These are phyloP conservation scores for Cercophora newfieldiana DNA, from an alignment of 495 filamentous ascomycete genomes.

Conservation along the genomic window DNA sequence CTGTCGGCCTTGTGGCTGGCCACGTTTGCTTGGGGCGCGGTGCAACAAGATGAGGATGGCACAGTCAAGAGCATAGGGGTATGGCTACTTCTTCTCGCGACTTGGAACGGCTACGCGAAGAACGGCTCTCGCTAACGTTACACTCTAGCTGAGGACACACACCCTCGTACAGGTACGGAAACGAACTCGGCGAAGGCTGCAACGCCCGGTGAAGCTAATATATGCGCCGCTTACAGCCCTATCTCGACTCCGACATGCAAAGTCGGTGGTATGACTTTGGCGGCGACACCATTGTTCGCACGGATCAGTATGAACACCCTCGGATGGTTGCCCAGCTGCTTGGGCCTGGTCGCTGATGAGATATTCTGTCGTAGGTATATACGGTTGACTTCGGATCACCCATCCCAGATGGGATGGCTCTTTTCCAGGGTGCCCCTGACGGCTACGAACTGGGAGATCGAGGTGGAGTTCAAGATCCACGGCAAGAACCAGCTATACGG, in stretches of 20 bases:
- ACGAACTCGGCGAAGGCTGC: background rate
- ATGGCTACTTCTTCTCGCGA: conserved; percentile 20
- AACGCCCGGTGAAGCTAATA: conserved; percentile 11
- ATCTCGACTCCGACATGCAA: conserved; percentile 97
- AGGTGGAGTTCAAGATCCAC: conserved; percentile 89
- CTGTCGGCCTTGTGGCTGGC: conserved; percentile 58
- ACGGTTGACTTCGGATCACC: conserved; percentile 85
- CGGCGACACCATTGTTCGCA: conserved; percentile 88
- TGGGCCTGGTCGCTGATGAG: background rate
- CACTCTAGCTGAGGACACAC: conserved; percentile 69
- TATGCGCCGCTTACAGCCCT: conserved; percentile 61
- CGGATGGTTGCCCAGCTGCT: background rate
- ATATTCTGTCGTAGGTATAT: conserved; percentile 65
- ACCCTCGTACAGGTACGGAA: conserved; percentile 59
- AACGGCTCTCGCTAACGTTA: conserved; percentile 14
- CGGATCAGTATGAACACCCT: conserved; percentile 69
- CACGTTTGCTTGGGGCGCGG: conserved; percentile 48
- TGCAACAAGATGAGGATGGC: conserved; percentile 44
- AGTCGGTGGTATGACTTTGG: conserved; percentile 99
- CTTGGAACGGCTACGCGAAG: background rate
- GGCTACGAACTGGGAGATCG: conserved; percentile 99
- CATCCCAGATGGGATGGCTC: conserved; percentile 87
- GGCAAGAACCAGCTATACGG: conserved; percentile 80
- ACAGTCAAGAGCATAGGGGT: conserved; percentile 60
- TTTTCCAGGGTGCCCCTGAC: conserved; percentile 93